Percentiles rank a stretch among this genome's conserved stretches.
Conservation (phyloP, 1,284 basidiomycete genomes). For the Moesziomyces globuligerus region DNA sequence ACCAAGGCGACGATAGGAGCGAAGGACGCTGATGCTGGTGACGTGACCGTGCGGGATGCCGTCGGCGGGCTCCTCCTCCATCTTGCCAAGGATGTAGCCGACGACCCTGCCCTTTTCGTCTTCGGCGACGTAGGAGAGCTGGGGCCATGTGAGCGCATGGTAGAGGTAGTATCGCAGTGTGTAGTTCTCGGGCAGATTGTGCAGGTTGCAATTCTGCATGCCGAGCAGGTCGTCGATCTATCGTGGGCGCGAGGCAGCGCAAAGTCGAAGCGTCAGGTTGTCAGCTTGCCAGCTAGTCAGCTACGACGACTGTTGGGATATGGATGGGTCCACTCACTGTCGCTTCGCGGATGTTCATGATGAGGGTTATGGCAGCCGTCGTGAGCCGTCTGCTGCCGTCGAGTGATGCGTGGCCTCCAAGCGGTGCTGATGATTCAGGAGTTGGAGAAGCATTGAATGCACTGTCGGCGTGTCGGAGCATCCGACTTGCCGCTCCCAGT, state of each 20-base stretch:
- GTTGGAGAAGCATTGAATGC: too few relatives aligned
- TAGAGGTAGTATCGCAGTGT: slow-evolving; percentile 74
- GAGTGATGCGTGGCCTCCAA: too few relatives aligned
- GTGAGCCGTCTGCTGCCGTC: too few relatives aligned
- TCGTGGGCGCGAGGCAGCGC: not conserved
- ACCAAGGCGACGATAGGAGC: slow-evolving; percentile 63
- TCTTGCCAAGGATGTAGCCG: slow-evolving; percentile 93
- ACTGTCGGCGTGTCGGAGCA: too few relatives aligned
- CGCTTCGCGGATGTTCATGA: slow-evolving; percentile 37
- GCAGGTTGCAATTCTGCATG: slow-evolving; percentile 66
- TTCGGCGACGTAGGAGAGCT: slow-evolving; percentile 92
- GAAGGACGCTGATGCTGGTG: slow-evolving; percentile 64
- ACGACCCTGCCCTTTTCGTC: slow-evolving; percentile 88
- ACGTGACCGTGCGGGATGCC: slow-evolving; percentile 67
- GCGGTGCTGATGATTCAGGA: not conserved
- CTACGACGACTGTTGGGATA: not conserved
- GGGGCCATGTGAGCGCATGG: slow-evolving; percentile 89
- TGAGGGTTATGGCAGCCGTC: not conserved
- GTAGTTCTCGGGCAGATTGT: slow-evolving; percentile 67
- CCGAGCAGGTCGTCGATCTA: slow-evolving; percentile 63
- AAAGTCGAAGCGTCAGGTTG: not conserved
- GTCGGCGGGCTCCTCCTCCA: slow-evolving; percentile 71
- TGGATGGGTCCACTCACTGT: slow-evolving; percentile 11
- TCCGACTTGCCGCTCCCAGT: too few relatives aligned
- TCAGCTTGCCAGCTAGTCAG: too few relatives aligned